phyloP scores from a whole-genome alignment of 1,284 basidiomycete species.

The Porodaedalea pini region DNA sequence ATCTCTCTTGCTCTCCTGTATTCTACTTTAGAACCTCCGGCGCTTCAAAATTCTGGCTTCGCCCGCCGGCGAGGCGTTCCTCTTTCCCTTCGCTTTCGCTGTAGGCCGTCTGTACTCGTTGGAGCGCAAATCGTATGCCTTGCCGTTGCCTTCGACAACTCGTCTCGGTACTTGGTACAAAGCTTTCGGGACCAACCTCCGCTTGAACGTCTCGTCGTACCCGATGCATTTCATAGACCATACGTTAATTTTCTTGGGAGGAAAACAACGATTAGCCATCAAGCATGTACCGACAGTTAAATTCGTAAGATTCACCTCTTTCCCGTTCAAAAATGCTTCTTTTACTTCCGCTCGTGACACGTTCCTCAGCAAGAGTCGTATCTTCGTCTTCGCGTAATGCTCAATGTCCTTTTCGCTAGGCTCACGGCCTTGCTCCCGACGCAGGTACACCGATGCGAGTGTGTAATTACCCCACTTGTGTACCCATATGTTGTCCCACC shows the following conservation, averaged over 20 bases:
- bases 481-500: slow-evolving; percentile 21
- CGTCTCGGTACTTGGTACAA: no score
- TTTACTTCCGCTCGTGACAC: neutral
- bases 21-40: neutral
- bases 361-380: neutral
- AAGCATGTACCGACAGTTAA: neutral
- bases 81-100: neutral
- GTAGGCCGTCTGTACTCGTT: no score
- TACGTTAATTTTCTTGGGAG: slow-evolving; percentile 22
- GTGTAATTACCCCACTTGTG: slow-evolving; percentile 24
- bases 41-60: neutral
- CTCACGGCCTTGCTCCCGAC: slow-evolving; percentile 21
- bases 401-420: slow-evolving; percentile 26
- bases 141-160: no score
- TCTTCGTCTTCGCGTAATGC: slow-evolving; percentile 1
- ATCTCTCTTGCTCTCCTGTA: no score
- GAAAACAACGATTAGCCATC: neutral
- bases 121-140: no score
- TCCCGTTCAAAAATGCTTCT: neutral
- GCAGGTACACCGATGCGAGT: slow-evolving; percentile 24
- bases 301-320: neutral
- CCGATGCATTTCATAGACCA: slow-evolving; percentile 33
- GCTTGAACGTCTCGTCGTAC: slow-evolving; percentile 31
- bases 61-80: neutral
- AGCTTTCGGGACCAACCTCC: no score